phyloP scores from a whole-genome alignment of 352 stramenopile species.

The Blastocystis sp. region DNA sequence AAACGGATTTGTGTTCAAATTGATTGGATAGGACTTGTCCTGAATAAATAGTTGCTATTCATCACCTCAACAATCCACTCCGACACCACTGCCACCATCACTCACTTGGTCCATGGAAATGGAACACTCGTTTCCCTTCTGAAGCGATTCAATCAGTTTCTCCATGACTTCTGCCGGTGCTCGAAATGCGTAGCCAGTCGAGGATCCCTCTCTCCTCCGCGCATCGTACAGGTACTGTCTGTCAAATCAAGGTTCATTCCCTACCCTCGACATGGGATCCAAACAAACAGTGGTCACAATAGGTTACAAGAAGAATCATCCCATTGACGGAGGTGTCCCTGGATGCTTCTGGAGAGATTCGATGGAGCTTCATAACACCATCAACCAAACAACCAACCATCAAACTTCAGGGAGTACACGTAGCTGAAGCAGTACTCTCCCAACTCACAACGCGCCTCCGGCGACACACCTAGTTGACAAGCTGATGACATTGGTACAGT shows the following conservation, averaged over 20 bases:
- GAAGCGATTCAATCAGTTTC: neutral
- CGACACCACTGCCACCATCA: constrained; percentile 41
- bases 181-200: neutral
- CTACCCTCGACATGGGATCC: neutral
- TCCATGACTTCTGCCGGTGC: neutral
- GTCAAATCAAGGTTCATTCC: neutral
- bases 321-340: neutral
- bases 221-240: neutral
- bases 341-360: neutral
- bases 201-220: neutral
- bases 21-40: neutral
- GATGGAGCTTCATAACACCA: neutral
- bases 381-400: neutral
- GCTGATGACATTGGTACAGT: neutral
- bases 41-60: constrained; percentile 1
- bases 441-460: neutral
- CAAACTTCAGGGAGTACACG: neutral
- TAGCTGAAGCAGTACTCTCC: neutral
- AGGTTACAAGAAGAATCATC: neutral
- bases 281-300: neutral
- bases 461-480: neutral
- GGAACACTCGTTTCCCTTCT: constrained; percentile 3
- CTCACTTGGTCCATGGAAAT: neutral
- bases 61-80: neutral
- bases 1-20: constrained; percentile 27